Percentiles rank a stretch among this genome's conserved stretches.
Conservation (phyloP, 768 basidiomycete species). For the Mycena pura region DNA sequence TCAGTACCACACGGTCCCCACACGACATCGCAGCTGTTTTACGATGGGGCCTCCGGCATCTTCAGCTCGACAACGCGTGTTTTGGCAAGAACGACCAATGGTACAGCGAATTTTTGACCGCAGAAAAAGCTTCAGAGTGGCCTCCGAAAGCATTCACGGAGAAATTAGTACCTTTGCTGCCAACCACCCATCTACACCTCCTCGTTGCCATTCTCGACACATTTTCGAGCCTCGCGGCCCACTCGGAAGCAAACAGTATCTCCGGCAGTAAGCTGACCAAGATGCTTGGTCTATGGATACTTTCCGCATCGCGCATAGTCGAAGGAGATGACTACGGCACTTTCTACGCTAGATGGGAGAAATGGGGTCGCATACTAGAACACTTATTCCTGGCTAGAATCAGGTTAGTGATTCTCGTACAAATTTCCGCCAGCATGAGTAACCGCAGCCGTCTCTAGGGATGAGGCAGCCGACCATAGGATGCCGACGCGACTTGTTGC, state of each 20-base stretch:
- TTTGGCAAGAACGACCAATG: conserved; percentile 72
- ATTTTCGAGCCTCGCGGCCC: conserved; percentile 73
- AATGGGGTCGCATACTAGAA: conserved; percentile 72
- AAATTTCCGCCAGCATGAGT: conserved; percentile 1
- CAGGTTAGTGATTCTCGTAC: conserved; percentile 51
- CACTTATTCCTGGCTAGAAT: conserved; percentile 78
- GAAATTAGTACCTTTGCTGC: conserved; percentile 64
- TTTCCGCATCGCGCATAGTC: conserved; percentile 55
- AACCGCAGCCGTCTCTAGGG: conserved; percentile 43
- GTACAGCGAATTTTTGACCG: conserved; percentile 69
- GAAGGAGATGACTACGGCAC: conserved; percentile 63
- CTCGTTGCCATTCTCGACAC: conserved; percentile 64
- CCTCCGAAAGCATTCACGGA: conserved; percentile 69
- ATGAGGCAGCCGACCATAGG: conserved; percentile 59
- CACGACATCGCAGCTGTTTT: conserved; percentile 83
- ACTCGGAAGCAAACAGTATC: conserved; percentile 73
- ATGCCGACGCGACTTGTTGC: conserved; percentile 77
- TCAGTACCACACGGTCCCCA: conserved; percentile 67
- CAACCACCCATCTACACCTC: conserved; percentile 62
- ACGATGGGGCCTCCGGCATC: conserved; percentile 81
- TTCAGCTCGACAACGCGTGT: conserved; percentile 61
- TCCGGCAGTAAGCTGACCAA: conserved; percentile 82
- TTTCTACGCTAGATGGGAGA: conserved; percentile 81
- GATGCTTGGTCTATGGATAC: conserved; percentile 76
- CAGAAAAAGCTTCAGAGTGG: conserved; percentile 66